Conservation (phyloP, 345 rosid genomes). For the Turnera subulata region DNA sequence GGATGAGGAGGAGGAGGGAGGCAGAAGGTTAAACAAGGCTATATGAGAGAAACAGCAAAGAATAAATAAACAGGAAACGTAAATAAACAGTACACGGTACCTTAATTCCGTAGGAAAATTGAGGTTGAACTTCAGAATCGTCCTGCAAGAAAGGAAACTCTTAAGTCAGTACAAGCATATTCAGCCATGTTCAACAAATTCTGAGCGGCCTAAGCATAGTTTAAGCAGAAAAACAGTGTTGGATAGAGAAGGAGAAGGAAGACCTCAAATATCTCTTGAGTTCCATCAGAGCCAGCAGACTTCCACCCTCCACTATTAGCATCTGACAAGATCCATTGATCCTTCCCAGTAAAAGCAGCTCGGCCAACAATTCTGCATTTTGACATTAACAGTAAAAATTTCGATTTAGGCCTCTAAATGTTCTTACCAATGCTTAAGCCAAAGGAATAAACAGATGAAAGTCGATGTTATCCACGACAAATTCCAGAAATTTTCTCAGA, state of each 20-base stretch:
- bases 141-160: conserved; percentile 26
- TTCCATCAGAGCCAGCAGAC: conserved; percentile 8
- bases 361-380: conserved; percentile 29
- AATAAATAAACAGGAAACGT: background rate
- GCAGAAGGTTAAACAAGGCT: background rate
- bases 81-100: conserved; percentile 16
- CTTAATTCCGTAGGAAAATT: conserved; percentile 51
- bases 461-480: background rate
- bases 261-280: conserved; percentile 39
- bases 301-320: conserved; percentile 19
- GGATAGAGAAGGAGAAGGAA: background rate
- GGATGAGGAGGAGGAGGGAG: background rate
- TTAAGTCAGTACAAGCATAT: background rate
- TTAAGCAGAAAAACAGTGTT: background rate
- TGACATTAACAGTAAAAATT: conserved; percentile 1
- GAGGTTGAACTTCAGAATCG: conserved; percentile 31
- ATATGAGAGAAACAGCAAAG: background rate
- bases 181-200: background rate
- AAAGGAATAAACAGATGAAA: background rate
- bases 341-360: conserved; percentile 68
- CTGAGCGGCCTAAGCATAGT: background rate
- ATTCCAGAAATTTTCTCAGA: background rate
- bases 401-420: background rate
- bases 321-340: conserved; percentile 66
- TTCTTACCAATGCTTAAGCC: background rate